Percentiles rank a stretch among this genome's conserved stretches.
Conservation (phyloP, 108 stramenopile species). For the Nitzschia sp. region DNA sequence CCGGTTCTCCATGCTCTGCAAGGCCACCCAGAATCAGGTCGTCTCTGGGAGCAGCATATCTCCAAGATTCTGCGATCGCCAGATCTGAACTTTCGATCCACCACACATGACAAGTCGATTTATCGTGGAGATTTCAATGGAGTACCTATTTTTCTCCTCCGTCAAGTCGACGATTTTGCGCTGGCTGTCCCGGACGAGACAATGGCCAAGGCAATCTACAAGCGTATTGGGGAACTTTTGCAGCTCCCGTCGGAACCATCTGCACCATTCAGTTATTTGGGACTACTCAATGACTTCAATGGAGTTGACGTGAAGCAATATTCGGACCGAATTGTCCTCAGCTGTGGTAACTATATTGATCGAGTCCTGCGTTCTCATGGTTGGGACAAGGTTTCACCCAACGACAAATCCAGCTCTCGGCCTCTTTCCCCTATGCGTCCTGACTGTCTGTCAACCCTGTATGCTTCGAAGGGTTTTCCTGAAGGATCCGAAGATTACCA, state of each 20-base stretch:
- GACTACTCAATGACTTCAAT: slow-evolving; percentile 33
- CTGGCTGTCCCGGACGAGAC: slow-evolving; percentile 11
- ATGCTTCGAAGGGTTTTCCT: neutral
- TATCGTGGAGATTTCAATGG: slow-evolving; percentile 25
- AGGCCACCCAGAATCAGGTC: slow-evolving; percentile 37
- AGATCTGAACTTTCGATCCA: slow-evolving; percentile 18
- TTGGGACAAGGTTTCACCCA: too few relatives aligned
- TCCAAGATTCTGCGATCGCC: slow-evolving; percentile 22
- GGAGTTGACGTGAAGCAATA: too few relatives aligned
- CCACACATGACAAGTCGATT: slow-evolving; percentile 37
- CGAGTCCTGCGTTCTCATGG: slow-evolving; percentile 35
- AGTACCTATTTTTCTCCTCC: slow-evolving; percentile 25
- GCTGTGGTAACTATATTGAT: too few relatives aligned
- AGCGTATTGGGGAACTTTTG: neutral
- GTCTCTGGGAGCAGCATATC: slow-evolving; percentile 32
- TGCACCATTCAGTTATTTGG: slow-evolving; percentile 15
- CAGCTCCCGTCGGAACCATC: neutral
- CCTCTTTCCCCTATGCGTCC: neutral
- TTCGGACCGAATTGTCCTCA: slow-evolving; percentile 27
- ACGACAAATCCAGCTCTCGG: too few relatives aligned
- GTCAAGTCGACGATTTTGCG: slow-evolving; percentile 50
- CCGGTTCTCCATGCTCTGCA: slow-evolving; percentile 32
- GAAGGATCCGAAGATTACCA: slow-evolving; percentile 2
- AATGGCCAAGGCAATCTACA: neutral
- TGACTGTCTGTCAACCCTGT: neutral